These are phyloP conservation scores for Fusarium bulbicola DNA, from an alignment of 2,329 filamentous ascomycete species.

Conservation along the genomic window DNA sequence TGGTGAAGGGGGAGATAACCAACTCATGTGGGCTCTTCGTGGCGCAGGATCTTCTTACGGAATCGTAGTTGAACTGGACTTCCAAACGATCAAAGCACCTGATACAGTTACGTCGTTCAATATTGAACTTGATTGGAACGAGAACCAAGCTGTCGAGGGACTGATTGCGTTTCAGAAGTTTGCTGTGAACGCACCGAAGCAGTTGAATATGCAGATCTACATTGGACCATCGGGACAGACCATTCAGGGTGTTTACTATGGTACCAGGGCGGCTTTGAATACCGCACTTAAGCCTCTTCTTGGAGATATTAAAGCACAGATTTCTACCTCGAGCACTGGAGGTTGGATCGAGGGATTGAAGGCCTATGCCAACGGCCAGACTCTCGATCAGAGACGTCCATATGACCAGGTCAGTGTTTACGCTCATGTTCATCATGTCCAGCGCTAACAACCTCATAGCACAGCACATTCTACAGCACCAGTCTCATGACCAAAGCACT, in stretches of 20 bases:
- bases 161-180: conserved; percentile 41
- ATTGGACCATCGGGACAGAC: conserved; percentile 28
- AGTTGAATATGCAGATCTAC: conserved; percentile 45
- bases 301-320: conserved; percentile 10
- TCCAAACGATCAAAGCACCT: conserved; percentile 40
- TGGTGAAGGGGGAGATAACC: conserved; percentile 25
- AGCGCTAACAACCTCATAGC: conserved; percentile 29
- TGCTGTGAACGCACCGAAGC: conserved; percentile 29
- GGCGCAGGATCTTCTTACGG: conserved; percentile 47
- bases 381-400: conserved; percentile 39
- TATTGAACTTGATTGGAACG: conserved; percentile 34
- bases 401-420: conserved; percentile 31
- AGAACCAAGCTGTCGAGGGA: conserved; percentile 27
- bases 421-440: fast-evolving
- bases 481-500: conserved; percentile 44
- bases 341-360: conserved; percentile 42
- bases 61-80: conserved; percentile 44
- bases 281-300: conserved; percentile 31
- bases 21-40: conserved; percentile 45
- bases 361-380: conserved; percentile 28
- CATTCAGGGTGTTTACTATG: conserved; percentile 45
- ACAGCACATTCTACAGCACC: conserved; percentile 44
- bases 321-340: conserved; percentile 22
- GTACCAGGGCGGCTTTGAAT: conserved; percentile 25
- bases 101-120: conserved; percentile 31